Base-by-base conservation (phyloP, 202 grass and related monocot genomes). In the Saccharum hybrid region DNA sequence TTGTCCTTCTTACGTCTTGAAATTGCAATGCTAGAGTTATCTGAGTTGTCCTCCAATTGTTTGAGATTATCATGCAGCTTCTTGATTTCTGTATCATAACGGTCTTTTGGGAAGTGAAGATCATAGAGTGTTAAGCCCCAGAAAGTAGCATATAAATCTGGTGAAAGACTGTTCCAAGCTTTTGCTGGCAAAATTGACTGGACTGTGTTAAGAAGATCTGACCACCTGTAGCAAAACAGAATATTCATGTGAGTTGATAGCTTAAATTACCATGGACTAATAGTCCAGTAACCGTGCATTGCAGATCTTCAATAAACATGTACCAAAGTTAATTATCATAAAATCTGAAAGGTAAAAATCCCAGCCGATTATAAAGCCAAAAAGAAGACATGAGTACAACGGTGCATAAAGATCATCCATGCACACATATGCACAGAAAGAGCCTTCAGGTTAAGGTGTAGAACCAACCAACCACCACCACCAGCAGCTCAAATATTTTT, bases 61-160 rank as follows among this genome's bases (percentile, higher is more conserved):
- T 99, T 99, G 74, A 99, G 91, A 75, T 94, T 92, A 72, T 85
- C 83, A 86, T 94, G 93, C 63, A 96, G 84, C 73, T 99, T 99
- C 72, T 83, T 89, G 36, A 94, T 90, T 89, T 99, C 96, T 87
- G 93, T 83, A 66, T 99, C 96, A 63, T 99, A 99, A 56, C 93
- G 88, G 40, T 84, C 87, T 99, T 91, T 96, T 63, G 93, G 96
- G 57, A 99, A 90, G 76, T 91, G 81, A 65, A 99, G 93, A 64
- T 99, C 96, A 84, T 99, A 99, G 7, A 99, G 91, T 42, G 96
- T 96, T 85, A 99, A 86, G 40, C 96, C 93, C 96, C 96, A 99
- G 79, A 99, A 99, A 78, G 93, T 99, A 78, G 89, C 86, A 88
- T 99, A 96, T n/a, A 99, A 42, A 83, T 99, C 93, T 76, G 96